A percentile compares a stretch with the other conserved stretches of the same genome.
Conservation (phyloP, 768 basidiomycete species). For the Xerocomus spinulosus region DNA sequence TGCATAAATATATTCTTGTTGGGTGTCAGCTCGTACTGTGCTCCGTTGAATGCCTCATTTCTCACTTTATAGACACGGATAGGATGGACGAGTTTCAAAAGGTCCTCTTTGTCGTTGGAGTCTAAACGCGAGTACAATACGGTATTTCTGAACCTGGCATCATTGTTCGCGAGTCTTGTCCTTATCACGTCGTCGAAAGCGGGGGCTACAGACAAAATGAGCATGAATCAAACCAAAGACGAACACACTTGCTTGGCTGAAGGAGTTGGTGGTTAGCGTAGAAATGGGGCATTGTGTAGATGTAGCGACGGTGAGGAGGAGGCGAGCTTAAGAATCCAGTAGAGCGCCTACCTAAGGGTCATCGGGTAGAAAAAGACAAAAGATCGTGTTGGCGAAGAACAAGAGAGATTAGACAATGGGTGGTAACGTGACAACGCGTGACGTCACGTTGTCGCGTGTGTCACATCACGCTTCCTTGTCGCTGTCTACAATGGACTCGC, state of each 20-base stretch:
- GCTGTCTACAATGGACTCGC: conserved; percentile 66
- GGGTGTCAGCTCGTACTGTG: conserved; percentile 3
- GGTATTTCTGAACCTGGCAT: background rate
- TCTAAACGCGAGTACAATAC: conserved; percentile 4
- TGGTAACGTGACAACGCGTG: background rate
- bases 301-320: background rate
- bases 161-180: background rate
- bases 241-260: too few relatives aligned
- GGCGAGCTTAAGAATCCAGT: background rate
- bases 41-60: background rate
- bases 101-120: background rate
- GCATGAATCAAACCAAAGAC: conserved; percentile 1
- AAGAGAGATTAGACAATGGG: background rate
- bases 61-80: conserved; percentile 22
- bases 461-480: background rate
- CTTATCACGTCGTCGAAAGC: conserved; percentile 4
- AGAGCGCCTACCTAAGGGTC: background rate
- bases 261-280: background rate
- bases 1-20: conserved; percentile 24
- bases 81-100: conserved; percentile 1
- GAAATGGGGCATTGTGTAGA: background rate
- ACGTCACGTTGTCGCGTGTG: conserved; percentile 1
- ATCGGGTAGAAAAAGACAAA: background rate
- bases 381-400: too few relatives aligned
- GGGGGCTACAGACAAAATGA: background rate